Base-by-base conservation (phyloP, 371 early-diverging fungal species). In the Rhizopus sp. region DNA sequence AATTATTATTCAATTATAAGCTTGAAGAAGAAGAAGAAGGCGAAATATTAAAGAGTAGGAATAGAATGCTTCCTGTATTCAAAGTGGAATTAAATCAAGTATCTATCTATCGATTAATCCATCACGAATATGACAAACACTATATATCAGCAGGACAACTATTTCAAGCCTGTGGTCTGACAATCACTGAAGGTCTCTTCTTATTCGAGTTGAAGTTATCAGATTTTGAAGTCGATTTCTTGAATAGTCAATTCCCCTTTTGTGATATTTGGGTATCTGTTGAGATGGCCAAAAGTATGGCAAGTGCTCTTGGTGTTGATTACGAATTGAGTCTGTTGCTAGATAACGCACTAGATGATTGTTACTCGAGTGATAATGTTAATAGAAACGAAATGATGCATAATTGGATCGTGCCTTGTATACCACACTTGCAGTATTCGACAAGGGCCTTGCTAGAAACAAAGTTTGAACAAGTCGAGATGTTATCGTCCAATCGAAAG, bases 161-260 rank as follows among this genome's bases (percentile, higher is more conserved):
- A 7, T 78, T 75, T 57, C 67, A 63, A 44, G 71, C 78, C 0
- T 65, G 70, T 46, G 78, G 75, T 0, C 47, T 78, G 15, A 75
- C 78, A 0, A 6, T 75, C 7, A 78, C 69, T 0, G 78, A 78
- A 45, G 78, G 78, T 0, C 66, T 78, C 3, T 69, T 75, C 33
- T 47, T 78, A 2, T 78, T 78, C 42, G 61, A 75, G 16, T 53
- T 75, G 17, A 59, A 62, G 35, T 23, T 39, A 15, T 10, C 57
- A 7, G 71, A 75, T 32, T 78, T 73, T 40, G 62, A 73, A 38
- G 66, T 73, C 6, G 78, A 78, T 50, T 78, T 78, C 47, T n/a
- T 69, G 29, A 47, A 64, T 16, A 47, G 70, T 7, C 54, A 60
- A 4, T 78, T 78, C 50, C 78, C 78, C 3, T 78, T 63, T 47